These are phyloP conservation scores for Lactifluus hygrophoroides DNA, from an alignment of 768 basidiomycete genomes.

Conservation along the genomic window DNA sequence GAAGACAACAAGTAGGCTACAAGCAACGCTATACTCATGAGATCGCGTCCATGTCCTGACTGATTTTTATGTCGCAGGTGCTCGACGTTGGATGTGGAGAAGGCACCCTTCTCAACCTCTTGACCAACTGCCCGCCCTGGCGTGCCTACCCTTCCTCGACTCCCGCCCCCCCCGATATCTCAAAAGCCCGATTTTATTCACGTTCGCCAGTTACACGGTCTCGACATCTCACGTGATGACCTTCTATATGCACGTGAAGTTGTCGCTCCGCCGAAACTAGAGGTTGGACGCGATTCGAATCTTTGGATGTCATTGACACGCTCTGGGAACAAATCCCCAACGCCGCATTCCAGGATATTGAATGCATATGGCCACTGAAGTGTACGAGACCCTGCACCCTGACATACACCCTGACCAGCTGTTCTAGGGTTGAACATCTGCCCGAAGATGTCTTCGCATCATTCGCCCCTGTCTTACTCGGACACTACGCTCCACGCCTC, in stretches of 20 bases:
- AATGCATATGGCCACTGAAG: slow-evolving; percentile 77
- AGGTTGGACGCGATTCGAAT: slow-evolving; percentile 51
- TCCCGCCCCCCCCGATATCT: slow-evolving; percentile 2
- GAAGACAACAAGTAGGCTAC: too few species aligned
- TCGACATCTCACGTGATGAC: slow-evolving; percentile 52
- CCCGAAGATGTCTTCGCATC: slow-evolving; percentile 45
- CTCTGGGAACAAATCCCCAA: slow-evolving; percentile 68
- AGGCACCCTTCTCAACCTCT: slow-evolving; percentile 59
- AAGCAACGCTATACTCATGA: too few species aligned
- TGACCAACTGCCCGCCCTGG: slow-evolving; percentile 72
- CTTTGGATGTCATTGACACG: slow-evolving; percentile 47
- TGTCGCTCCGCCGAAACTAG: slow-evolving; percentile 35
- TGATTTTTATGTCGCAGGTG: slow-evolving; percentile 37
- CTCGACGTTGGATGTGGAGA: slow-evolving; percentile 83
- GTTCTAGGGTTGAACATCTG: slow-evolving; percentile 70
- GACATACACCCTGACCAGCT: neutral
- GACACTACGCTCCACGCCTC: slow-evolving; percentile 64
- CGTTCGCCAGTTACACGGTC: slow-evolving; percentile 51
- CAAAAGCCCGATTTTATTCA: slow-evolving; percentile 37
- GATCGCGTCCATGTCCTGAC: neutral
- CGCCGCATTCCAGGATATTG: slow-evolving; percentile 49
- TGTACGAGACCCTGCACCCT: slow-evolving; percentile 41
- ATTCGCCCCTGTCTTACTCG: slow-evolving; percentile 66
- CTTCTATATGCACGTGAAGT: slow-evolving; percentile 46
- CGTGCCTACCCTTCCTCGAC: slow-evolving; percentile 33